A percentile compares a stretch with the other conserved stretches of the same genome.
Evolutionary conservation across 2,329 filamentous ascomycete species (phyloP).

Genomic region (Epichloe scottii): DNA sequence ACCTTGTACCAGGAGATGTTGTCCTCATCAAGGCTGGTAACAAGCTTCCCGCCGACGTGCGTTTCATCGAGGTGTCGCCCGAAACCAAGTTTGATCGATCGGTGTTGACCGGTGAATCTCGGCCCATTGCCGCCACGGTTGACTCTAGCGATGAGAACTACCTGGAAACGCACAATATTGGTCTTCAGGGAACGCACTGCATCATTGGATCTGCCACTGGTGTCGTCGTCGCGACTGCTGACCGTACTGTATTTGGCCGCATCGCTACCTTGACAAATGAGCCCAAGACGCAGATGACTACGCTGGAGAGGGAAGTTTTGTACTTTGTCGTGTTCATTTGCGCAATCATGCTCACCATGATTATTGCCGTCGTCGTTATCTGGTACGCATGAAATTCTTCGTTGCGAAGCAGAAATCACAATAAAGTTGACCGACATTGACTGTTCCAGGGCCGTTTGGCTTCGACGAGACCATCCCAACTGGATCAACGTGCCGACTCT

Average conservation of each 20-base stretch:
- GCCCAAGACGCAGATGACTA: conserved; percentile 54
- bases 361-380: conserved; percentile 50
- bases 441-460: conserved; percentile 47
- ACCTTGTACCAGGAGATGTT: conserved; percentile 62
- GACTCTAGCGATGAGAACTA: conserved; percentile 62
- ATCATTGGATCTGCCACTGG: conserved; percentile 55
- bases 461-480: conserved; percentile 50
- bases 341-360: conserved; percentile 52
- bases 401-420: background rate
- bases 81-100: conserved; percentile 63
- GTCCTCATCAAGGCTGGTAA: conserved; percentile 57
- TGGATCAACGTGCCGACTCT: conserved; percentile 63
- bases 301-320: conserved; percentile 59
- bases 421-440: background rate
- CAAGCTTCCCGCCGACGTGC: conserved; percentile 61
- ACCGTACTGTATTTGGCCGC: conserved; percentile 61
- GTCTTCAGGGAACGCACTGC: conserved; percentile 69
- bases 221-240: conserved; percentile 59
- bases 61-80: conserved; percentile 54
- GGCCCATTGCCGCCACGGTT: conserved; percentile 49
- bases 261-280: conserved; percentile 62
- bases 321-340: conserved; percentile 63
- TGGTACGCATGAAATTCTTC: conserved; percentile 35
- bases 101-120: conserved; percentile 57
- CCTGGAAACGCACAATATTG: conserved; percentile 64